Evolutionary conservation across 106 monocot species (phyloP), one percentile per base, ranked within the genome.

Genomic region (Allium fistulosum): DNA sequence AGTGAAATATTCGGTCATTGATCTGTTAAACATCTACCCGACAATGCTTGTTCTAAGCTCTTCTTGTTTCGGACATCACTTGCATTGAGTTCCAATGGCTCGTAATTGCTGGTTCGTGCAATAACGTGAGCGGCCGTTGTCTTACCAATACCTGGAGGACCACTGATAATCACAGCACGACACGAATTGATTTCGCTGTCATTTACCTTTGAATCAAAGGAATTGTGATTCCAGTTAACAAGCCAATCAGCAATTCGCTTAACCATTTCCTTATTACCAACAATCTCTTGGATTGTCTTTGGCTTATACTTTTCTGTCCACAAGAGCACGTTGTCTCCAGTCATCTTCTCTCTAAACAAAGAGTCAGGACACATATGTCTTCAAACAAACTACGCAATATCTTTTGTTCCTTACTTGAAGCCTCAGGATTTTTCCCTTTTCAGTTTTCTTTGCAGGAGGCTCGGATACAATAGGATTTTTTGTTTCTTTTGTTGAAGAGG

Each of bases 211-310:
- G 86, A 87, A 9, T 75, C 80, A 27, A 89, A 63, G 72, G 92
- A 99, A 16, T 83, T 76, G 53, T 87, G 68, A 65, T 90, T 70
- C 97, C 97, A 99, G 15, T 71, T 59, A 9, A 65, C 70, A 53
- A 99, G 81, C 97, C 97, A 99, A 74, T 89, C 92, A 82, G 85
- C 89, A 46, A 99, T 88, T 74, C 92, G 97, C 59, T 99, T 92
- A 73, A 90, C 79, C 97, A 90, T 74, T 67, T 84, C 81, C 58
- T 92, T 92, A 65, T 99, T 99, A 58, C 92, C 97, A 79, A 92
- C 74, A 48, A 93, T 92, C 55, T 99, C 99, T 83, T 83, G 83
- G 48, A 85, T 82, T 81, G 83, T 78, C 55, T 84, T 93, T 26
- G 99, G 99, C 26, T 68, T 74, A 75, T 93, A 93, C 66, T 92